These are phyloP conservation scores for Vinca minor DNA, from an alignment of 257 asterid genomes.

Conservation along the genomic window DNA sequence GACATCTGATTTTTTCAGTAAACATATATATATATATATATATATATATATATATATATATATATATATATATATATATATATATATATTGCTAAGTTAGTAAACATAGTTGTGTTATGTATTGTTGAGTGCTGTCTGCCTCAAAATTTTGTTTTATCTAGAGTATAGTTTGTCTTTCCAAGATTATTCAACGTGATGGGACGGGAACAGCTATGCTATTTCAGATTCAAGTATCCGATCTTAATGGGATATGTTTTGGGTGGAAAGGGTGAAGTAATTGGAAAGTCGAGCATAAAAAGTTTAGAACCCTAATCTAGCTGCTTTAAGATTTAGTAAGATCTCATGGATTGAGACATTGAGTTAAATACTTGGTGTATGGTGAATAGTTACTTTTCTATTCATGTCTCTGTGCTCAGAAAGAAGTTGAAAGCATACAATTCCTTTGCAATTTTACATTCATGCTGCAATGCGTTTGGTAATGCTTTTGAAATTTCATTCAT, in stretches of 20 bases:
- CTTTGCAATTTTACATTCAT: background rate
- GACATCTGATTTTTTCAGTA: background rate
- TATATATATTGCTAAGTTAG: no score
- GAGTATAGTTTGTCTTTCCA: background rate
- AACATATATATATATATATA: no score
- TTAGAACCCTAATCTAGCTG: background rate
- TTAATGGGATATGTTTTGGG: background rate
- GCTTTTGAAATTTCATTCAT: background rate
- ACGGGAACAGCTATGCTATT: background rate
- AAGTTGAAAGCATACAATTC: background rate
- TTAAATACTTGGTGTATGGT: background rate
- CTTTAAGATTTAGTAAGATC: background rate
- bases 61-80: no score
- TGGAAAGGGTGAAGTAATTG: no score
- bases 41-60: no score
- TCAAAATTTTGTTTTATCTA: no score
- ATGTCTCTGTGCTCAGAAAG: background rate
- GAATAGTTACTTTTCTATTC: background rate
- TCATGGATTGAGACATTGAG: background rate
- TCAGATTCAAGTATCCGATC: background rate
- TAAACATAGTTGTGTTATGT: background rate
- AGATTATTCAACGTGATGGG: no score
- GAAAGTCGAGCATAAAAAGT: background rate
- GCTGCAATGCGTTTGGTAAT: background rate
- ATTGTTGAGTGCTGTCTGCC: background rate